Evolutionary conservation across 495 filamentous ascomycete genomes (phyloP), one percentile per base, ranked within the genome.

Genomic region (Aspergillus bridgeri): DNA sequence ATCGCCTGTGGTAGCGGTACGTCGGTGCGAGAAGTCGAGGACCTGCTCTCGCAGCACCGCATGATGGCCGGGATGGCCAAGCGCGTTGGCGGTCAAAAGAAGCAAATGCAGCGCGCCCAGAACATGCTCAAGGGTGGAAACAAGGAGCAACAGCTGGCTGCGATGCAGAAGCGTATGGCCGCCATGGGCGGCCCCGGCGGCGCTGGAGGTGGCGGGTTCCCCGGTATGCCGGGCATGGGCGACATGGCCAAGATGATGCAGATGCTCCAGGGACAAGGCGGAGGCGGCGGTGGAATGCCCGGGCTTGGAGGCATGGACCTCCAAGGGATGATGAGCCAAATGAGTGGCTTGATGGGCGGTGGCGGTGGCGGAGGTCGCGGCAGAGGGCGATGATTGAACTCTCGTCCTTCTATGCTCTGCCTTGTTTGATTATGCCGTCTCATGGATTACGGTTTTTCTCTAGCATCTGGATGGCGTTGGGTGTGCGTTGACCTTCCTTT

Each of bases 51-150:
- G 1, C 94, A 99, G 75, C 93, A 97, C 71, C 83, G 89, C 60
- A 96, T 97, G 89, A 99, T 99, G 94, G 91, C 91, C 29, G 90
- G 90, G 29, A 96, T 98, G 94, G 94, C 94, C 42, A 98, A 98
- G 86, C 93, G 92, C 75, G 93, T 97, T 82, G 92, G 93, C 51
- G 92, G 92, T 18, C 91, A 89, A 71, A 91, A 94, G 88, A 91
- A 92, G 75, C 93, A 96, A 63, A 95, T 97, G 89, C 90, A 96
- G 72, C 86, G 86, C 21, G 92, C 92, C 3, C 93, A 98, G 76
- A 88, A 88, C 42, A 90, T 89, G 59, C 88, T 96, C 85, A 89
- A 86, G 49, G 92, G 93, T 49, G 83, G 79, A 15, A 96, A 96
- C 76, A 89, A 90, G 66, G 81, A 89, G 20, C 92, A 96, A 69